Base-by-base conservation (phyloP, 2,329 filamentous ascomycete species). In the Dactylellina parvicollis region DNA sequence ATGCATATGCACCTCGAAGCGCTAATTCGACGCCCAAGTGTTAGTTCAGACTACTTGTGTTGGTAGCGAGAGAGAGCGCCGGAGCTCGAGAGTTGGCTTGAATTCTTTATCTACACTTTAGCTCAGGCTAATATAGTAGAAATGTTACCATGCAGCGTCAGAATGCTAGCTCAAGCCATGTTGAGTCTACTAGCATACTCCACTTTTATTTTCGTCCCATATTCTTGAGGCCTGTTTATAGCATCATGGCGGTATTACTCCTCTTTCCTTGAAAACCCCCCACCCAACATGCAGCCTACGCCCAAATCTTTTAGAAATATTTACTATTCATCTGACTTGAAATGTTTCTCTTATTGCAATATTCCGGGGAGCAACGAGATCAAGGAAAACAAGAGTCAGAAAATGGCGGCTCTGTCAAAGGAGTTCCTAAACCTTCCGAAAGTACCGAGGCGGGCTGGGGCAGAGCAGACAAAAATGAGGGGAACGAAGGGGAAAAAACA, bases 31-130 rank as follows among this genome's bases (percentile, higher is more conserved):
- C 52, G 14, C 38, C 62, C 61, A 16, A 46, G 32, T 26, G 46
- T 47, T 54, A 34, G 24, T 30, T 52, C 20, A 12, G 26, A 61
- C 14, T 40, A 44, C 52, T 44, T 60, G 44, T 36, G 59, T 72
- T 61, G 69, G 60, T 73, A 73, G 69, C 60, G 62, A 67, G 34
- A 32, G 59, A 59, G 67, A 72, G 69, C 69, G 69, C 60, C 69
- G 60, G 69, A 73, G 69, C 69, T 73, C 69, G 30, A 66, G 46
- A 32, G 30, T 28, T 34, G 30, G 22, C 50, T 38, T 40, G 28
- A 26, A 3, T 12, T 54, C 20, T n/a, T 26, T 26, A 24, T 14
- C 38, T 7, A 42, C 52, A 28, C 22, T n/a, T 44, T 44, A 44
- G 16, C 38, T 8, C 18, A 28, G n/a, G 20, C 46, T 49, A 36